These are phyloP conservation scores for Aegilops longissima DNA, from an alignment of 176 grass and related monocot species.

Conservation along the genomic window DNA sequence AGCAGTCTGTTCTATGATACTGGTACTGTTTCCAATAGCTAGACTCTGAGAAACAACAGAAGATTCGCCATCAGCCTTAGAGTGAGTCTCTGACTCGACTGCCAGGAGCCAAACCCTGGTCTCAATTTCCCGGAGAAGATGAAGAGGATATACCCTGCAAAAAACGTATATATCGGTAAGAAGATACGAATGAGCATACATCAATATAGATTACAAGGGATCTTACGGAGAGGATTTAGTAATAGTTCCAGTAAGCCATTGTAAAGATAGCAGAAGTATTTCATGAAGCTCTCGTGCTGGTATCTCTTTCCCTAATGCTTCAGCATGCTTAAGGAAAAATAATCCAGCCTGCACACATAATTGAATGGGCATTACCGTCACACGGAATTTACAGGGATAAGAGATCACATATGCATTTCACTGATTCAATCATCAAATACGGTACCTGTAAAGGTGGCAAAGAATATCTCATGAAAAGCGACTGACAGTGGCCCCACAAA, in stretches of 20 bases:
- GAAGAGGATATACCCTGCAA: conserved; percentile 88
- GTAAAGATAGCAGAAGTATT: conserved; percentile 80
- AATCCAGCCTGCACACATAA: conserved; percentile 61
- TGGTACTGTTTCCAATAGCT: conserved; percentile 52
- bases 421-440: conserved; percentile 4
- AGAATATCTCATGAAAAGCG: conserved; percentile 80
- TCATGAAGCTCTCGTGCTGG: conserved; percentile 85
- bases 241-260: conserved; percentile 98
- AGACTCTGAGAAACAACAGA: conserved; percentile 57
- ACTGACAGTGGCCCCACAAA: conserved; percentile 93
- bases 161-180: conserved; percentile 18
- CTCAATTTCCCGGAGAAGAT: conserved; percentile 95
- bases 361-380: conserved; percentile 5
- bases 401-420: not conserved
- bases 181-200: not conserved
- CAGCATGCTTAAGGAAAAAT: conserved; percentile 98
- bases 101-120: conserved; percentile 98
- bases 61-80: conserved; percentile 63
- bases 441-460: conserved; percentile 74
- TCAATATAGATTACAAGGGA: conserved; percentile 23
- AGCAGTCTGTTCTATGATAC: conserved; percentile 95
- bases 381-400: conserved; percentile 18
- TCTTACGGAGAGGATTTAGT: conserved; percentile 84
- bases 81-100: conserved; percentile 86
- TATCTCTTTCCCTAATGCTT: conserved; percentile 90